Evolutionary conservation across 73 alveolate species (phyloP), one percentile per base, ranked within the genome.

Genomic region (Durusdinium trenchii): DNA sequence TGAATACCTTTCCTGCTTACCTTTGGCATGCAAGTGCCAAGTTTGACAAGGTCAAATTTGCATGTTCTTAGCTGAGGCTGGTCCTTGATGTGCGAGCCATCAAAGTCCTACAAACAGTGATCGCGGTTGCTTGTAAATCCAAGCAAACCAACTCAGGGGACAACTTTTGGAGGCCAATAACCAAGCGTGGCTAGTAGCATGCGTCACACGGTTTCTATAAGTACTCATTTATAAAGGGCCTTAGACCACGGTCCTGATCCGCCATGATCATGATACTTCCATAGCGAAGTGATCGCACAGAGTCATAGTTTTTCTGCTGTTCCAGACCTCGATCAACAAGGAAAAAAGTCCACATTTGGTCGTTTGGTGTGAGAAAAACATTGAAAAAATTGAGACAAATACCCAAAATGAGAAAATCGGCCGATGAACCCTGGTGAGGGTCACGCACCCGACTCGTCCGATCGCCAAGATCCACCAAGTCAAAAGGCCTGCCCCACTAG

Each of bases 191-290:
- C n/a, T n/a, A n/a, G n/a, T n/a, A n/a, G n/a, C n/a, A n/a, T n/a
- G n/a, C n/a, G n/a, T n/a, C n/a, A n/a, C n/a, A n/a, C n/a, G n/a
- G n/a, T n/a, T n/a, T n/a, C n/a, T n/a, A n/a, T n/a, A n/a, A n/a
- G n/a, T n/a, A n/a, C n/a, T n/a, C n/a, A n/a, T n/a, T n/a, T n/a
- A n/a, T n/a, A n/a, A n/a, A n/a, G n/a, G n/a, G n/a, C n/a, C n/a
- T n/a, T n/a, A n/a, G n/a, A n/a, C n/a, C 2, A 28, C 50, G 94
- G 76, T 64, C 96, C 99, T 99, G 99, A 99, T 99, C 99, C 61
- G 99, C 99, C 99, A 99, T 99, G 79, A 99, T 99, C 99, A 99
- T 99, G 23, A 99, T 99, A 83, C 99, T 99, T 0, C 99, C 99
- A 99, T 99, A 99, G 99, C 99, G 99, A 99, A 99, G 99, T 76